Base-by-base conservation (phyloP, 129 eudicot genomes). In the Calendula officinalis region DNA sequence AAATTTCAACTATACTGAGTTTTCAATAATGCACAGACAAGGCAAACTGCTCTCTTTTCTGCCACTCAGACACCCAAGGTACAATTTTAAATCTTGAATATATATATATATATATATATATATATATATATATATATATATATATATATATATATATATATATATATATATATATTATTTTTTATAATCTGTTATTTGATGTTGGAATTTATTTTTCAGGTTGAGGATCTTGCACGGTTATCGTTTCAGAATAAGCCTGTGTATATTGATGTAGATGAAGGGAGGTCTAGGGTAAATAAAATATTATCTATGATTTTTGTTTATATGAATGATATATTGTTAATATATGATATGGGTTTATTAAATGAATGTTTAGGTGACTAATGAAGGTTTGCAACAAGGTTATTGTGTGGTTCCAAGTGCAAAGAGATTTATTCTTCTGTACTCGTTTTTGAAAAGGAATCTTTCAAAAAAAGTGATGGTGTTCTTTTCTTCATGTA, bases 21-120 rank as follows among this genome's bases (percentile, higher is more conserved):
- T 60, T 56, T 77, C 9, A 36, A 39, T 71, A 13, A 62, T 54
- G 30, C 79, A 76, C 87, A 90, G 97, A 59, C 12, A 12, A 80
- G 95, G 75, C 95, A 90, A 75, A 77, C 95, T 66, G 95, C 95
- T 66, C 92, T 90, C 62, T 86, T 90, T 72, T 90, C 97, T 43
- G 97, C 87, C 43, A 86, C 95, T 43, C 97, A 84, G 76, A 90
- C 95, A 8, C 84, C 84, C 62, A 84, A 86, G 95, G 97, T 90
- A 77, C 3, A 1, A 1, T 30, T 62, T 32, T 3, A 2, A 27
- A 17, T 22, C 30, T 22, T 22, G 30, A 22, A 22, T 22, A 22
- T 22, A 22, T 22, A 22, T 22, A n/a, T n/a, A n/a, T n/a, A n/a
- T n/a, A n/a, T n/a, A n/a, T n/a, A n/a, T n/a, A n/a, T n/a, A n/a